Evolutionary conservation across 164 flowering plant genomes (phyloP), one percentile per base, ranked within the genome.

Genomic region (Macadamia tetraphylla): DNA sequence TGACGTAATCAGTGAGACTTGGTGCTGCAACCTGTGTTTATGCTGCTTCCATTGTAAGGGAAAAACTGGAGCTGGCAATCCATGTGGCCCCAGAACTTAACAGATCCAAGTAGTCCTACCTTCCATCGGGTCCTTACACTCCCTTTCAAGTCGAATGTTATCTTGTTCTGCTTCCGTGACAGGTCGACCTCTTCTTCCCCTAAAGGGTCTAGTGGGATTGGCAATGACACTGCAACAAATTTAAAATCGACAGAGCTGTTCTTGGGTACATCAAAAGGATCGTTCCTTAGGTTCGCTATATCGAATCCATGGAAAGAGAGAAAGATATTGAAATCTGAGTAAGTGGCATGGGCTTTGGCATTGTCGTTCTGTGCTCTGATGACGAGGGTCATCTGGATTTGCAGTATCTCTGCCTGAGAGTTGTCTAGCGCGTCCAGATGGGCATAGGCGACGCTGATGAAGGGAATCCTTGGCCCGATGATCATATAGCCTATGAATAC

Each of bases 311-410:
- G 67, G 69, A 86, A 82, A 30, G 68, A 62, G 58, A 93, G 75
- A 0, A 17, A 5, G 58, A 85, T 76, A 14, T 31, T 46, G 1
- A 75, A 55, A 12, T 84, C 78, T 0, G 86, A 87, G 70, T 89
- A 93, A 35, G 73, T 82, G 0, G 97, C 89, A 29, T 81, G 89
- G 0, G 91, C 93, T 63, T 69, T 83, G 14, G 31, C 52, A 65
- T 93, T 90, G 67, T 84, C 87, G 43, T 93, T 90, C 74, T 83
- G 75, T 0, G 92, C 91, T 6, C 71, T 71, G 44, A 90, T 35
- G 12, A 55, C 23, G 23, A 93, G 71, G 56, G 74, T 81, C 18
- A 87, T 23, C 48, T 81, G 79, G 10, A 80, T 66, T n/a, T 74
- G 73, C 15, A 90, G 73, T 0, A 80, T 49, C 0, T 92, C 89